These are phyloP conservation scores for Papiliotrema nemorosa DNA, from an alignment of 1,284 basidiomycete genomes.

Conservation along the genomic window DNA sequence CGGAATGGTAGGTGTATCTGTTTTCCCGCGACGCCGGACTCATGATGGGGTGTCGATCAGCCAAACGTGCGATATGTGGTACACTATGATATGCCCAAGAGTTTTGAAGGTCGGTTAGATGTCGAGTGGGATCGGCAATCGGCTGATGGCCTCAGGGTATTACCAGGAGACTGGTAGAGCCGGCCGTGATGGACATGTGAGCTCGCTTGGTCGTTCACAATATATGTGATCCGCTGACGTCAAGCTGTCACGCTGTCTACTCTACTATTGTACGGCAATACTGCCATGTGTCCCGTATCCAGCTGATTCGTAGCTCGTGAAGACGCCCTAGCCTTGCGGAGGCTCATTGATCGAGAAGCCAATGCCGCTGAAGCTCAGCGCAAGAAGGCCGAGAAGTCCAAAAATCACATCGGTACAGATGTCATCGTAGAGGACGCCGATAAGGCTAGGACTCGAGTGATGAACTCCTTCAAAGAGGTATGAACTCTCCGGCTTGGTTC, in stretches of 20 bases:
- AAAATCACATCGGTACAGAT: too few species aligned
- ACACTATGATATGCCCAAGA: slow-evolving; percentile 68
- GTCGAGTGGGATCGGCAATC: not conserved
- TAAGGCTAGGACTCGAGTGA: slow-evolving; percentile 17
- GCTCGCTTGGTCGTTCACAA: slow-evolving; percentile 25
- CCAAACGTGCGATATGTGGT: slow-evolving; percentile 64
- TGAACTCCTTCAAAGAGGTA: slow-evolving; percentile 64
- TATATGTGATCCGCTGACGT: slow-evolving; percentile 1
- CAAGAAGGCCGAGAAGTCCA: slow-evolving; percentile 1
- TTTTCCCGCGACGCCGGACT: not conserved
- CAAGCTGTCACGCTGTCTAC: slow-evolving; percentile 72
- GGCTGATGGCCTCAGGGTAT: slow-evolving; percentile 58
- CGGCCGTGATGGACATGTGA: slow-evolving; percentile 73
- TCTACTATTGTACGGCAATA: slow-evolving; percentile 67
- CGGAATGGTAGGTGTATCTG: slow-evolving; percentile 56
- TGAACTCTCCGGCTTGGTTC: slow-evolving; percentile 21
- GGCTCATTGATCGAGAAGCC: slow-evolving; percentile 54
- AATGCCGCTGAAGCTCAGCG: slow-evolving; percentile 13
- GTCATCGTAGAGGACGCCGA: slow-evolving; percentile 11
- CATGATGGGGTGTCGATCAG: slow-evolving; percentile 70
- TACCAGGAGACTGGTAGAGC: slow-evolving; percentile 87
- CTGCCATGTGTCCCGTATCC: not conserved
- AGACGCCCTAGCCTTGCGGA: slow-evolving; percentile 60
- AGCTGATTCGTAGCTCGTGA: slow-evolving; percentile 61
- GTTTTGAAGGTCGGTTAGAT: slow-evolving; percentile 64